A percentile compares a stretch with the other conserved stretches of the same genome.
These are phyloP conservation scores for Scutellaria barbata DNA, from an alignment of 257 asterid species.

Conservation along the genomic window DNA sequence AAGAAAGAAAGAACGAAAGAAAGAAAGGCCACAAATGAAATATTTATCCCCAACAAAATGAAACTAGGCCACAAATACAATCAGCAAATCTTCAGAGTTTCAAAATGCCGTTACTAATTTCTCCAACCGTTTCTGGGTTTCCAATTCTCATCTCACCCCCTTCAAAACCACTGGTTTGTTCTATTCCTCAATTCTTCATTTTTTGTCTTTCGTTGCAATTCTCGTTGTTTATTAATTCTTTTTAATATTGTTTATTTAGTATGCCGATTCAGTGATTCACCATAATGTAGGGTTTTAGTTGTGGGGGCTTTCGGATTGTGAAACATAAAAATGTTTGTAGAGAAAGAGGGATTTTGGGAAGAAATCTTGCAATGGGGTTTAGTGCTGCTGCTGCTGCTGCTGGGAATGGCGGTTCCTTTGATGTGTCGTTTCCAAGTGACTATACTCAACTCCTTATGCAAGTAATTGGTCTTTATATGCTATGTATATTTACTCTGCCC, in stretches of 20 bases:
- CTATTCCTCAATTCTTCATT: not conserved
- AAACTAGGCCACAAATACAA: not conserved
- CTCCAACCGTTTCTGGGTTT: constrained; percentile 37
- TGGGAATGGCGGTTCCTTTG: constrained; percentile 45
- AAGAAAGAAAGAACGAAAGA: too few relatives aligned
- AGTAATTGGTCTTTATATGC: constrained; percentile 41
- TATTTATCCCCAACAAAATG: constrained; percentile 27
- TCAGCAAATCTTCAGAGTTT: constrained; percentile 7
- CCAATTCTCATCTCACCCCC: constrained; percentile 38
- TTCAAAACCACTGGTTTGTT: constrained; percentile 41
- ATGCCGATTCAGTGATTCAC: too few relatives aligned
- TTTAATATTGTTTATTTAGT: too few relatives aligned
- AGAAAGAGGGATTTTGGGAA: constrained; percentile 25
- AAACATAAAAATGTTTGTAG: constrained; percentile 29
- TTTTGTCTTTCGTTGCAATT: not conserved
- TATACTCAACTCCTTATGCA: constrained; percentile 73
- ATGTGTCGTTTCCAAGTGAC: constrained; percentile 72
- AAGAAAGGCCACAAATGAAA: not conserved
- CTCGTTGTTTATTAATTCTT: not conserved
- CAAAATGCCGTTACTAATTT: constrained; percentile 60
- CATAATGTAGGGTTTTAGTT: constrained; percentile 45
- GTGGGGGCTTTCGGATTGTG: constrained; percentile 38
- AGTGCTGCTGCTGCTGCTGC: constrained; percentile 49
- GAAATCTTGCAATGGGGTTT: constrained; percentile 36
- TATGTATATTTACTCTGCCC: not conserved